Evolutionary conservation across 202 grass and related monocot genomes (phyloP).

Genomic region (Carex sylvatica): DNA sequence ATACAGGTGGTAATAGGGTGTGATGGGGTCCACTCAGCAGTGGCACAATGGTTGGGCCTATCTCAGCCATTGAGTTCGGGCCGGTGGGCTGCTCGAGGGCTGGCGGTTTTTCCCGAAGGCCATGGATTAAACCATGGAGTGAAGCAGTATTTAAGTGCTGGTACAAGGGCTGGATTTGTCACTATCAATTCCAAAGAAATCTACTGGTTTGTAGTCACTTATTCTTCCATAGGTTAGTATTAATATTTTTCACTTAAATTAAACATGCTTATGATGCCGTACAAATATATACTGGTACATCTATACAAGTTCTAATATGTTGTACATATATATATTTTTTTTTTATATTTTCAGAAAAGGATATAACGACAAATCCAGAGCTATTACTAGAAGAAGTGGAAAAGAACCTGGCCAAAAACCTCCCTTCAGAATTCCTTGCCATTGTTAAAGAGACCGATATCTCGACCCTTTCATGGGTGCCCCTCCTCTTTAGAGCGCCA

Average conservation of each 20-base stretch:
- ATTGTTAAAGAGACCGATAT: constrained; percentile 30
- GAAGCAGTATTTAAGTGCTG: constrained; percentile 52
- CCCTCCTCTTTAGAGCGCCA: constrained; percentile 41
- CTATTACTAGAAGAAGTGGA: constrained; percentile 41
- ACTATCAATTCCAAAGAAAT: constrained; percentile 49
- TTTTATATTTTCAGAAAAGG: constrained; percentile 25
- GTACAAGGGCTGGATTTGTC: constrained; percentile 48
- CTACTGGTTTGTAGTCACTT: constrained; percentile 67
- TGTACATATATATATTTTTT: neutral
- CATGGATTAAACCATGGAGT: constrained; percentile 41
- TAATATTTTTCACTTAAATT: neutral
- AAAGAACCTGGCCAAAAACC: constrained; percentile 28
- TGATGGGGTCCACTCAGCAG: constrained; percentile 71
- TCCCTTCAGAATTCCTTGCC: constrained; percentile 46
- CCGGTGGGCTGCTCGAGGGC: constrained; percentile 45
- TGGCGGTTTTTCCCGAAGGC: constrained; percentile 42
- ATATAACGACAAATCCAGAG: constrained; percentile 21
- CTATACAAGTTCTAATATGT: neutral
- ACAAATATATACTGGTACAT: neutral
- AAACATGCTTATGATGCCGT: neutral
- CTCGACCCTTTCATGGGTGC: constrained; percentile 49
- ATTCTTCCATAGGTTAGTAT: constrained; percentile 30
- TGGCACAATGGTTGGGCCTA: constrained; percentile 64
- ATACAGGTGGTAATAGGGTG: constrained; percentile 55
- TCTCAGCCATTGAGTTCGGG: constrained; percentile 41